Percentiles rank a stretch among this genome's conserved stretches.
Evolutionary conservation across 73 alveolate species (phyloP).

Genomic region (Paraurostyla sp.): DNA sequence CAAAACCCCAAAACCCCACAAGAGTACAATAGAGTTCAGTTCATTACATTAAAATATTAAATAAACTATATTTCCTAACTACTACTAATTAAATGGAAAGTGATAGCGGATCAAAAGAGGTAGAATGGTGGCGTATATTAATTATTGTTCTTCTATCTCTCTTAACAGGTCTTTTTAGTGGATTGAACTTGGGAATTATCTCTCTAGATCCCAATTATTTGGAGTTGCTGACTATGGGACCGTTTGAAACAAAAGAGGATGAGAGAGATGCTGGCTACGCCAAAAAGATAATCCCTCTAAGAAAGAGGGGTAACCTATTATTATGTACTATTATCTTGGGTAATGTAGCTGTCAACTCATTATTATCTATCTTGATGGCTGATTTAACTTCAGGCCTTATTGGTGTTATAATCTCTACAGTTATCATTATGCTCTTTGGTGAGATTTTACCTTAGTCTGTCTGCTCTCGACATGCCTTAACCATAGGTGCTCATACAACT

Average conservation of each 20-base stretch:
- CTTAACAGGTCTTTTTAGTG: constrained; percentile 82
- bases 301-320: constrained; percentile 83
- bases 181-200: constrained; percentile 83
- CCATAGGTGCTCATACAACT: constrained; percentile 66
- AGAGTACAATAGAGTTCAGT: too few relatives aligned
- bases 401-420: constrained; percentile 70
- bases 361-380: constrained; percentile 72
- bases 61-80: too few relatives aligned
- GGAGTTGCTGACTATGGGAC: constrained; percentile 79
- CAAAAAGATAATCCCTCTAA: constrained; percentile 73
- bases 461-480: constrained; percentile 84
- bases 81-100: neutral
- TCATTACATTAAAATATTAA: too few relatives aligned
- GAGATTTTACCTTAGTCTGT: constrained; percentile 87
- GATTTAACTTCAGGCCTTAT: constrained; percentile 62
- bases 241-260: constrained; percentile 70
- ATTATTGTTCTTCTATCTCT: constrained; percentile 1
- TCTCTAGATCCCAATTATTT: constrained; percentile 77
- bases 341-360: constrained; percentile 83
- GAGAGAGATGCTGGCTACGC: constrained; percentile 74
- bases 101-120: neutral
- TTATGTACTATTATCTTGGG: constrained; percentile 83
- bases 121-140: constrained; percentile 63
- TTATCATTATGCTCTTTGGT: constrained; percentile 76
- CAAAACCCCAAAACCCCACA: too few relatives aligned